Conservation (phyloP, 2,329 filamentous ascomycete genomes). For the Ceratocystis papillata region DNA sequence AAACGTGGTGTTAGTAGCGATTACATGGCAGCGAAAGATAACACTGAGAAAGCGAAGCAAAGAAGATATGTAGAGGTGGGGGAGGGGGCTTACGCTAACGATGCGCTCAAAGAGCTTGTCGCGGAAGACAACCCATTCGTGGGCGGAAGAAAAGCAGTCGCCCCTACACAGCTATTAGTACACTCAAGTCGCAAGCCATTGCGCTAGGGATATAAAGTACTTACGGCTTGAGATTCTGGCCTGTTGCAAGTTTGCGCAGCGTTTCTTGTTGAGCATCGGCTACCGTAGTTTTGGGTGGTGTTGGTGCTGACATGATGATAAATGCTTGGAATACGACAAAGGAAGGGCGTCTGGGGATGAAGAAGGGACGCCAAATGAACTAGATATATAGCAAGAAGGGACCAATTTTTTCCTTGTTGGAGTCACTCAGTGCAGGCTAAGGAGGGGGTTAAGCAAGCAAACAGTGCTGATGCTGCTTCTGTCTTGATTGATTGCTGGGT, state of each 20-base stretch:
- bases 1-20: neutral
- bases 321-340: neutral
- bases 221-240: conserved; percentile 10
- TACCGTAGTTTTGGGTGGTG: neutral
- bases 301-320: conserved; percentile 2
- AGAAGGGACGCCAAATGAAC: neutral
- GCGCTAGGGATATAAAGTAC: neutral
- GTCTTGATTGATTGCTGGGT: neutral
- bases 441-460: neutral
- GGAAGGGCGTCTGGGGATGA: neutral
- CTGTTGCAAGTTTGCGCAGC: conserved; percentile 16
- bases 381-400: neutral
- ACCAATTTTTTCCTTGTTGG: neutral
- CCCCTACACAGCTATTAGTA: conserved; percentile 3
- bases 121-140: conserved; percentile 20
- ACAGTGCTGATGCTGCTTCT: neutral
- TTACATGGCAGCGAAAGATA: neutral
- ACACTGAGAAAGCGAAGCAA: neutral
- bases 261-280: conserved; percentile 2
- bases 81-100: conserved; percentile 11
- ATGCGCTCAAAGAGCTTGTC: conserved; percentile 22
- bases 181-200: neutral
- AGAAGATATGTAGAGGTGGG: neutral
- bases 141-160: conserved; percentile 14
- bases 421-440: neutral